Conservation (phyloP, 192 early-diverging fungal genomes). For the Helicostylum pulchrum region DNA sequence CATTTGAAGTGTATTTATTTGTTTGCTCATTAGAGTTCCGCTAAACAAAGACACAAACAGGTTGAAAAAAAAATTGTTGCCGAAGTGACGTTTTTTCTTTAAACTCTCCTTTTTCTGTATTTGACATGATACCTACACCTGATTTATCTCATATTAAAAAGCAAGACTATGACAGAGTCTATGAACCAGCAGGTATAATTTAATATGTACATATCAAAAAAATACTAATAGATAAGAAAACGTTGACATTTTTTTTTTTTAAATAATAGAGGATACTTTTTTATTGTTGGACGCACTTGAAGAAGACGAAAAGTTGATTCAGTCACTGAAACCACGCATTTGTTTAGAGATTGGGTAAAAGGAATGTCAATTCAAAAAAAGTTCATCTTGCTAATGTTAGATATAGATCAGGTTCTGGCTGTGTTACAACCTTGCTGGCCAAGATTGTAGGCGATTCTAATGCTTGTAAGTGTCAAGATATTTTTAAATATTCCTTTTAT, state of each 20-base stretch:
- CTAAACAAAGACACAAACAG: neutral
- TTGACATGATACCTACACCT: slow-evolving; percentile 70
- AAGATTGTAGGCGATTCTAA: slow-evolving; percentile 42
- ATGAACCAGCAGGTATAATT: slow-evolving; percentile 78
- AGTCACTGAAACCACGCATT: slow-evolving; percentile 53
- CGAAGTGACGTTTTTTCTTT: slow-evolving; percentile 9
- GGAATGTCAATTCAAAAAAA: neutral
- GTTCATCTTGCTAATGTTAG: neutral
- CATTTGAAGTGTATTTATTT: no score
- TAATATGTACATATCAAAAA: neutral
- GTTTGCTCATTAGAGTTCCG: neutral
- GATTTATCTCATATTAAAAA: slow-evolving; percentile 67
- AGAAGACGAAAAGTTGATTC: slow-evolving; percentile 57
- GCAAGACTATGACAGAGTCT: slow-evolving; percentile 67
- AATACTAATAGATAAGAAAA: neutral
- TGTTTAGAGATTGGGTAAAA: slow-evolving; percentile 86
- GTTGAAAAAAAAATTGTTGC: neutral
- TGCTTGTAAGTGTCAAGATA: slow-evolving; percentile 34
- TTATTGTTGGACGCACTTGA: slow-evolving; percentile 92
- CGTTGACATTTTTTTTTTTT: no score
- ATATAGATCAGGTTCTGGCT: slow-evolving; percentile 76
- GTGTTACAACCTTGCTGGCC: slow-evolving; percentile 78
- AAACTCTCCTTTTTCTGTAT: slow-evolving; percentile 17
- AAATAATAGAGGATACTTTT: slow-evolving; percentile 83
- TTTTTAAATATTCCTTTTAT: neutral